A percentile compares a stretch with the other conserved stretches of the same genome.
Conservation (phyloP, 768 basidiomycete species). For the Plicaturopsis crispa region DNA sequence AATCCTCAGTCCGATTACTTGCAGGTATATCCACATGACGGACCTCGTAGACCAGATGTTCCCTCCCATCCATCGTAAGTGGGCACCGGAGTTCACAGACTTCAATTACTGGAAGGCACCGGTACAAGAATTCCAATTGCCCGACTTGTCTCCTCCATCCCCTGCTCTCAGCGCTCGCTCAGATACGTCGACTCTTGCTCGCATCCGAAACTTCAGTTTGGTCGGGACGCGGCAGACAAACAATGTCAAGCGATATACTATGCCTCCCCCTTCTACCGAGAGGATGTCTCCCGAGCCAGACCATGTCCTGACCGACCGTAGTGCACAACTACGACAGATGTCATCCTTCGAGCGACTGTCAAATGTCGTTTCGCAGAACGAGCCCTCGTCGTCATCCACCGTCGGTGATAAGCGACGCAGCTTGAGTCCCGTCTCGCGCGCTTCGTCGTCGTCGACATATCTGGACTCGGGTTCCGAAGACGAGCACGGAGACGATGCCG, state of each 20-base stretch:
- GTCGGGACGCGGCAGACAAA: conserved; percentile 38
- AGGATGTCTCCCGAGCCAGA: conserved; percentile 1
- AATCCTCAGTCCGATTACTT: conserved; percentile 3
- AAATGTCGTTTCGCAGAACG: conserved; percentile 45
- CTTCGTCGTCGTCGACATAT: conserved; percentile 42
- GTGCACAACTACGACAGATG: conserved; percentile 54
- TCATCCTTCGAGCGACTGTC: conserved; percentile 71
- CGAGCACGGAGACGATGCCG: conserved; percentile 32
- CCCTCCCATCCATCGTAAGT: conserved; percentile 88
- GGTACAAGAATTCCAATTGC: conserved; percentile 69
- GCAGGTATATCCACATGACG: conserved; percentile 95
- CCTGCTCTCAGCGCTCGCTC: conserved; percentile 93
- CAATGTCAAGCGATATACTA: conserved; percentile 16
- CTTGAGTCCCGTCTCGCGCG: conserved; percentile 46
- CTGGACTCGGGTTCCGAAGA: conserved; percentile 41
- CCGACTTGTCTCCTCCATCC: conserved; percentile 79
- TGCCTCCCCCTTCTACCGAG: conserved; percentile 22
- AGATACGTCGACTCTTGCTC: conserved; percentile 71
- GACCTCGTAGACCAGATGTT: conserved; percentile 99
- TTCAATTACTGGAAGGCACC: conserved; percentile 94
- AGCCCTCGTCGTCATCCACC: conserved; percentile 30
- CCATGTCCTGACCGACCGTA: conserved; percentile 23
- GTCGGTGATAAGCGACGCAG: conserved; percentile 31
- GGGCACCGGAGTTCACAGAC: conserved; percentile 88
- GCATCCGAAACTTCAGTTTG: conserved; percentile 75